phyloP scores from a whole-genome alignment of 108 stramenopile species.

The Cyclotella baltica region DNA sequence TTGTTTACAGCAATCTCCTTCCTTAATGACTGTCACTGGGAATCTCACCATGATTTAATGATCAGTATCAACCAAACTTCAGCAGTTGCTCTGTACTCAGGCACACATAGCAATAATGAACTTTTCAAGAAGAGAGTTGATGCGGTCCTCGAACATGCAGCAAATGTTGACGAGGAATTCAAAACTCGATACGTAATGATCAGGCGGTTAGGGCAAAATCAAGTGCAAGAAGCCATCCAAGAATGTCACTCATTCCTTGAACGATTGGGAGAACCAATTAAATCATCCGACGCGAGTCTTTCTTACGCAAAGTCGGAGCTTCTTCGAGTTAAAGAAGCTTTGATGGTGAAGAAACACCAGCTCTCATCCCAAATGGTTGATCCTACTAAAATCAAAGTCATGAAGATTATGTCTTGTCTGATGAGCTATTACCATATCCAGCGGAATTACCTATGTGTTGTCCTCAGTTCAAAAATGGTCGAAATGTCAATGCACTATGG shows the following conservation, averaged over 20 bases:
- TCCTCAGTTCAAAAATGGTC: slow-evolving; percentile 30
- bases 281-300: slow-evolving; percentile 20
- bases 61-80: slow-evolving; percentile 26
- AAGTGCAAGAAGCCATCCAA: slow-evolving; percentile 21
- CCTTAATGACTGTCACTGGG: slow-evolving; percentile 35
- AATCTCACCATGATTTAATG: slow-evolving; percentile 33
- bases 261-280: slow-evolving; percentile 30
- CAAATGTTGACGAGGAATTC: slow-evolving; percentile 28
- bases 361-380: slow-evolving; percentile 23
- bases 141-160: slow-evolving; percentile 26
- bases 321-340: slow-evolving; percentile 10
- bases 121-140: slow-evolving; percentile 15
- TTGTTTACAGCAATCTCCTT: too few species aligned
- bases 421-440: slow-evolving; percentile 10
- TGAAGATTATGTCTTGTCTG: slow-evolving; percentile 30
- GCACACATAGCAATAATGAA: background rate
- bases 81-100: slow-evolving; percentile 20
- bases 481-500: slow-evolving; percentile 33
- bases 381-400: slow-evolving; percentile 20
- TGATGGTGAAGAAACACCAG: slow-evolving; percentile 8
- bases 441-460: slow-evolving; percentile 1
- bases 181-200: slow-evolving; percentile 30
- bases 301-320: slow-evolving; percentile 18
- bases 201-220: slow-evolving; percentile 1
- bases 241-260: slow-evolving; percentile 21